Conservation (phyloP, 1,284 basidiomycete species). For the Fistulina hepatica region DNA sequence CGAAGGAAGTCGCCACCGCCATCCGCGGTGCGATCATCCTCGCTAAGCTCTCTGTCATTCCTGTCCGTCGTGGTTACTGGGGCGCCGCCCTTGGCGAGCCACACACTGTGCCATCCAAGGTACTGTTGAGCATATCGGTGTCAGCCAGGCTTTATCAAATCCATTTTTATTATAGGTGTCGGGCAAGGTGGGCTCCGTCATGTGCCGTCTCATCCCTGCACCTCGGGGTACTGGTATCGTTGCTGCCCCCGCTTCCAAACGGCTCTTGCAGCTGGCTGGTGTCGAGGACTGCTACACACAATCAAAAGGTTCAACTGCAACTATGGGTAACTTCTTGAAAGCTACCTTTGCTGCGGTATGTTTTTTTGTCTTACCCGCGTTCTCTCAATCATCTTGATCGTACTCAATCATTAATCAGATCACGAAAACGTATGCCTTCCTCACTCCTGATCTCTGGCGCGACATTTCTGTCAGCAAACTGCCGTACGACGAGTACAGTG, state of each 20-base stretch:
- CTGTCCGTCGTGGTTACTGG: conserved; percentile 99
- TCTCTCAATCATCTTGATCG: background rate
- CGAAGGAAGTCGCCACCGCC: conserved; percentile 99
- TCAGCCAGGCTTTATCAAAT: too few relatives aligned
- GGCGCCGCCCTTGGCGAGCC: conserved; percentile 97
- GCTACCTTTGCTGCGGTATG: conserved; percentile 91
- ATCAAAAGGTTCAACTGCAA: conserved; percentile 95
- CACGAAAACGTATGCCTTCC: conserved; percentile 95
- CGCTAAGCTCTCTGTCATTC: conserved; percentile 90
- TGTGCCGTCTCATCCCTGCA: conserved; percentile 98
- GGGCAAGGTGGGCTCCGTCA: conserved; percentile 98
- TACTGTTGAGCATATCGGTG: too few relatives aligned
- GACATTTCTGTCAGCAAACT: conserved; percentile 85
- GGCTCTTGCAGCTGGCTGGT: conserved; percentile 95
- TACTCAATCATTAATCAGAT: conserved; percentile 41
- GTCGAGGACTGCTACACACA: conserved; percentile 95
- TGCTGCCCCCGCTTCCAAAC: conserved; percentile 94
- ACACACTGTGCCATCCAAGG: conserved; percentile 98
- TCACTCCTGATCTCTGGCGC: conserved; percentile 96
- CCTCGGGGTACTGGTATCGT: conserved; percentile 99
- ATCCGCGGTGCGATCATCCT: conserved; percentile 98
- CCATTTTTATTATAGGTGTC: too few relatives aligned
- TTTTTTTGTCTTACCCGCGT: conserved; percentile 14
- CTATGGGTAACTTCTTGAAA: conserved; percentile 99
- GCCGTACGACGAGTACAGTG: conserved; percentile 91